Percentiles rank a stretch among this genome's conserved stretches.
Evolutionary conservation across 1,139 yeast genomes (phyloP).

Genomic region (Protomyces inundatus): DNA sequence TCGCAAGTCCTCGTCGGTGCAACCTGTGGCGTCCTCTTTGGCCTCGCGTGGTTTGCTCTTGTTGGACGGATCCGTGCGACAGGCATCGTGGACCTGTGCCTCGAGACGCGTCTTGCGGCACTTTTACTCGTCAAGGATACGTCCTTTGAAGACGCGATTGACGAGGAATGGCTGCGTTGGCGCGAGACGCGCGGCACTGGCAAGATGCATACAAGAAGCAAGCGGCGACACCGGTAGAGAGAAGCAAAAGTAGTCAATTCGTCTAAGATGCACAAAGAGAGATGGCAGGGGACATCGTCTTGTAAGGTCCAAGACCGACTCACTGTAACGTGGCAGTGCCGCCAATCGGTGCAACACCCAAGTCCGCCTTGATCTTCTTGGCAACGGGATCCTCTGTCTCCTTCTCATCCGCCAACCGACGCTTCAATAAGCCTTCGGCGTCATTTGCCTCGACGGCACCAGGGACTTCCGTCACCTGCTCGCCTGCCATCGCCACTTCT

Average conservation of each 20-base stretch:
- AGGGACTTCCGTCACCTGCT: not conserved
- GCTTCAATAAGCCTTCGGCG: not conserved
- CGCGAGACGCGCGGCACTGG: not conserved
- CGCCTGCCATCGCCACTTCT: not conserved
- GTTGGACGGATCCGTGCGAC: not conserved
- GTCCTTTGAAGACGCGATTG: not conserved
- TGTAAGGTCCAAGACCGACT: not conserved
- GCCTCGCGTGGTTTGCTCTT: constrained; percentile 48
- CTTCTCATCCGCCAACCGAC: not conserved
- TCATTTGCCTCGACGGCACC: not conserved
- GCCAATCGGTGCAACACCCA: not conserved
- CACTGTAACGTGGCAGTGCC: not conserved
- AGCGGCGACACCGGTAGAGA: too few species aligned
- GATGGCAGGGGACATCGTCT: too few species aligned
- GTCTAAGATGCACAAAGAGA: too few species aligned
- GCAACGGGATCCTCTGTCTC: not conserved
- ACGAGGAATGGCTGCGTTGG: constrained; percentile 14
- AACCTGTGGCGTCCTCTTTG: constrained; percentile 56
- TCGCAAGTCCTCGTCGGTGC: constrained; percentile 73
- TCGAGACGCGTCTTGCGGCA: not conserved
- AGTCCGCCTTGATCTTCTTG: not conserved
- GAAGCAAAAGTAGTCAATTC: too few species aligned
- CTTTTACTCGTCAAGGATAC: constrained; percentile 8
- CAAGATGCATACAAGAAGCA: too few species aligned
- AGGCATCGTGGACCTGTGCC: constrained; percentile 7